These are phyloP conservation scores for Pelargonium nanum DNA, from an alignment of 345 rosid species.

Conservation along the genomic window DNA sequence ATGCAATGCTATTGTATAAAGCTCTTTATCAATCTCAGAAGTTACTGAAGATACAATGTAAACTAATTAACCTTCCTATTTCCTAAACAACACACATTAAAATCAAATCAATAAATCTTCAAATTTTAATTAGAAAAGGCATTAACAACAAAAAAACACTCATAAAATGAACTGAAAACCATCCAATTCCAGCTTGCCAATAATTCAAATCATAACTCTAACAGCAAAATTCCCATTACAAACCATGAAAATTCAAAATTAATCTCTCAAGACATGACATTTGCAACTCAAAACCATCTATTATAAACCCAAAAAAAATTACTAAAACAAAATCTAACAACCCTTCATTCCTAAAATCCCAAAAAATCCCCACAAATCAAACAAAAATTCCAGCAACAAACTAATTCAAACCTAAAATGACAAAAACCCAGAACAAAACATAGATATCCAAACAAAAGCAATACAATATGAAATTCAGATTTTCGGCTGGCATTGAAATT, in stretches of 20 bases:
- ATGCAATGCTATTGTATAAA: background rate
- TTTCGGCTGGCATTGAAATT: background rate
- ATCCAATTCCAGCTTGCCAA: too few species aligned
- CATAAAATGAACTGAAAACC: background rate
- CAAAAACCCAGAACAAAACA: background rate
- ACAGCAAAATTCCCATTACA: too few species aligned
- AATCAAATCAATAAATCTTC: background rate
- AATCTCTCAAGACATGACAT: too few species aligned
- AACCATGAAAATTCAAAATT: too few species aligned
- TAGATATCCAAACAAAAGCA: background rate
- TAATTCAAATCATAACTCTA: background rate
- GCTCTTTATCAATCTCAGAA: background rate
- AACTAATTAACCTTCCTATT: too few species aligned
- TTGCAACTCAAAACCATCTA: too few species aligned
- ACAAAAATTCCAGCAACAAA: background rate
- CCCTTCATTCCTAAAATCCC: background rate
- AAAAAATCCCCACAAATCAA: background rate
- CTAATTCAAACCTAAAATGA: background rate
- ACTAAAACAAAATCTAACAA: too few species aligned
- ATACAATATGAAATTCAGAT: background rate
- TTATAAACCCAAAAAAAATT: too few species aligned
- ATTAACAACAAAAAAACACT: too few species aligned
- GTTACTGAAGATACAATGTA: background rate
- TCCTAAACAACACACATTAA: background rate
- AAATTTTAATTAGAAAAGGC: background rate